Conservation (phyloP, 495 filamentous ascomycete genomes). For the Glutinoglossum americanum region DNA sequence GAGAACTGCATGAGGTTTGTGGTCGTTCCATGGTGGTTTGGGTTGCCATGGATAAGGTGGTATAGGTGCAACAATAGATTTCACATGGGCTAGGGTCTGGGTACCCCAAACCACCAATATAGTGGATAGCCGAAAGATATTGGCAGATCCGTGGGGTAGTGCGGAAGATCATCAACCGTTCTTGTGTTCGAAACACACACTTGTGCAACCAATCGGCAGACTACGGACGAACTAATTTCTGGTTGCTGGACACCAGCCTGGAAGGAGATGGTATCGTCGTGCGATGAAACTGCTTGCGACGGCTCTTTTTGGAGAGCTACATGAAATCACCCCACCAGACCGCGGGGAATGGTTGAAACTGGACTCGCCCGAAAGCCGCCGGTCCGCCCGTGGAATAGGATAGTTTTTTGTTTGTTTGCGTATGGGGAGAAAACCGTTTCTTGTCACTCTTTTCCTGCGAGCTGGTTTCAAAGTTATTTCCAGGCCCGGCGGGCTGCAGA, state of each 20-base stretch:
- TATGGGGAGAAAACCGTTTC: background rate
- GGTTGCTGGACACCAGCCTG: background rate
- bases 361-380: background rate
- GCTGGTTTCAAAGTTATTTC: constrained; percentile 1
- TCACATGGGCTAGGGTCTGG: background rate
- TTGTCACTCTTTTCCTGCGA: background rate
- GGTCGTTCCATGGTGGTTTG: background rate
- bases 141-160: constrained; percentile 1
- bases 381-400: too few species aligned
- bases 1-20: background rate
- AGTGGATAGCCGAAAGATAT: background rate
- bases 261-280: too few species aligned
- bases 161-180: constrained; percentile 1
- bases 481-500: background rate
- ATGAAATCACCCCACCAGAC: background rate
- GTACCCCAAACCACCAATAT: background rate
- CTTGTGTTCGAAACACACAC: background rate
- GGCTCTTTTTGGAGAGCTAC: background rate
- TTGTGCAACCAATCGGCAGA: background rate
- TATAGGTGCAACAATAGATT: background rate
- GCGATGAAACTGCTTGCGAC: too few species aligned
- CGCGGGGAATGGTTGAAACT: background rate
- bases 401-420: background rate
- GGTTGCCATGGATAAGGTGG: background rate
- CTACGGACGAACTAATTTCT: background rate